Evolutionary conservation across 352 stramenopile genomes (phyloP).

Genomic region (Phytophthora pseudosyringae): DNA sequence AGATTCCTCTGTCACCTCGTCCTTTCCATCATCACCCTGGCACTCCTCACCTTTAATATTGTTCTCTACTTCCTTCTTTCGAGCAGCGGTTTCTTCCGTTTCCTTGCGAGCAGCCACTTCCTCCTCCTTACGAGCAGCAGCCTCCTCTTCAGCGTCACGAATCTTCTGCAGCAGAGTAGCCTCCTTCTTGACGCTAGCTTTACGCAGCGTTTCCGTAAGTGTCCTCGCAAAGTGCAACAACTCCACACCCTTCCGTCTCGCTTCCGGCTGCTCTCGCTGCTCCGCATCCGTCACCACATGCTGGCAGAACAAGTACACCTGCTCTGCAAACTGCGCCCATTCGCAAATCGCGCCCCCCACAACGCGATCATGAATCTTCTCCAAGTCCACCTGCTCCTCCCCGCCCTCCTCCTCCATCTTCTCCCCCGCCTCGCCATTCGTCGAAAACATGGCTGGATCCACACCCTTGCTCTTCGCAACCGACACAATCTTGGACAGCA

Average conservation of each 20-base stretch:
- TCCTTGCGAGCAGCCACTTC: constrained; percentile 11
- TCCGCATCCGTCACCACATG: constrained; percentile 72
- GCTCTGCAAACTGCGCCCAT: constrained; percentile 74
- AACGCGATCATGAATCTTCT: constrained; percentile 55
- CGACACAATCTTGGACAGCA: constrained; percentile 83
- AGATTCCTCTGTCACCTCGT: constrained; percentile 8
- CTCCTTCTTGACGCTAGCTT: constrained; percentile 76
- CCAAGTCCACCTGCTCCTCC: constrained; percentile 48
- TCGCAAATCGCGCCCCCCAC: constrained; percentile 49
- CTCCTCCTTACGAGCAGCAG: constrained; percentile 25
- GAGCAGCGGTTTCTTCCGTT: constrained; percentile 10
- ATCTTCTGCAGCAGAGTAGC: constrained; percentile 57
- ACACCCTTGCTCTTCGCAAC: constrained; percentile 79
- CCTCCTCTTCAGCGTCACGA: constrained; percentile 26
- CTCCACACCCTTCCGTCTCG: constrained; percentile 76
- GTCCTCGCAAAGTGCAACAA: constrained; percentile 78
- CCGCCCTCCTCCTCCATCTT: neutral
- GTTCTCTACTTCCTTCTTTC: constrained; percentile 15
- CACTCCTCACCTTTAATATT: neutral
- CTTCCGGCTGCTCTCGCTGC: constrained; percentile 51
- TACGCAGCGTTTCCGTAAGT: constrained; percentile 73
- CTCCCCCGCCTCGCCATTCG: constrained; percentile 3
- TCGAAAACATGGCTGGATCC: constrained; percentile 63
- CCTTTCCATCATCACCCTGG: neutral
- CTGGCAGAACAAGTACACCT: constrained; percentile 79